These are phyloP conservation scores for Beta vulgaris DNA, from an alignment of 148 eudicot genomes.

Conservation along the genomic window DNA sequence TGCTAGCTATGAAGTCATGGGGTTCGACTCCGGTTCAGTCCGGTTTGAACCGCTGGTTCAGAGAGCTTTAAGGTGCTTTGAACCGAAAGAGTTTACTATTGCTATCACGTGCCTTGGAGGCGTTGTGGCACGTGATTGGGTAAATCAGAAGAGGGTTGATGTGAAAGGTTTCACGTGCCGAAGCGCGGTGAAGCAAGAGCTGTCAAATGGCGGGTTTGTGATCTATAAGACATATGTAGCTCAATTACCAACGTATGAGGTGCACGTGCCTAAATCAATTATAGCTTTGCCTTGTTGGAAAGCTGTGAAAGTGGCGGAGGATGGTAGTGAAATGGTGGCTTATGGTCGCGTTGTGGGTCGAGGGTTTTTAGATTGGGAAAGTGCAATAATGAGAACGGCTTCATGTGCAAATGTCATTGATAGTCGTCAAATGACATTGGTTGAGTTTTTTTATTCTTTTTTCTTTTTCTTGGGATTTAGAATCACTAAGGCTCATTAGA, in stretches of 20 bases:
- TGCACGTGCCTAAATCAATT: neutral
- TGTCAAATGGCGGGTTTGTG: slow-evolving; percentile 26
- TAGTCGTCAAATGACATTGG: slow-evolving; percentile 8
- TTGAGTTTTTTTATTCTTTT: slow-evolving; percentile 10
- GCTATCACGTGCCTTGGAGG: slow-evolving; percentile 34
- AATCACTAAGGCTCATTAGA: slow-evolving; percentile 16
- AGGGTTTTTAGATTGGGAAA: slow-evolving; percentile 25
- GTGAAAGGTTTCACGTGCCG: slow-evolving; percentile 28
- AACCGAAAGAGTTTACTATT: slow-evolving; percentile 43
- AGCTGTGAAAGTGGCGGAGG: slow-evolving; percentile 18
- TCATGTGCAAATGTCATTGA: slow-evolving; percentile 15
- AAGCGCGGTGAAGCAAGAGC: slow-evolving; percentile 24
- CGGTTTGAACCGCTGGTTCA: slow-evolving; percentile 27
- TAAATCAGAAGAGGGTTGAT: slow-evolving; percentile 12
- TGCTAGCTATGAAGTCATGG: slow-evolving; percentile 64
- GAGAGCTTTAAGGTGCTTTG: slow-evolving; percentile 42
- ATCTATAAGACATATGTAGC: slow-evolving; percentile 27
- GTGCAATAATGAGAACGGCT: slow-evolving; percentile 13
- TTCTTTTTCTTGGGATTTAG: slow-evolving; percentile 17
- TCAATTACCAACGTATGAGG: neutral
- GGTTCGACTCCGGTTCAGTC: slow-evolving; percentile 30
- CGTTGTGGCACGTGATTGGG: slow-evolving; percentile 23
- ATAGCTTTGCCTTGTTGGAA: slow-evolving; percentile 23
- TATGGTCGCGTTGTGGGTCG: slow-evolving; percentile 8
- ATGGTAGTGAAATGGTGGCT: slow-evolving; percentile 14